Evolutionary conservation across 768 basidiomycete species (phyloP), one percentile per base, ranked within the genome.

Genomic region (Mycena galopus): DNA sequence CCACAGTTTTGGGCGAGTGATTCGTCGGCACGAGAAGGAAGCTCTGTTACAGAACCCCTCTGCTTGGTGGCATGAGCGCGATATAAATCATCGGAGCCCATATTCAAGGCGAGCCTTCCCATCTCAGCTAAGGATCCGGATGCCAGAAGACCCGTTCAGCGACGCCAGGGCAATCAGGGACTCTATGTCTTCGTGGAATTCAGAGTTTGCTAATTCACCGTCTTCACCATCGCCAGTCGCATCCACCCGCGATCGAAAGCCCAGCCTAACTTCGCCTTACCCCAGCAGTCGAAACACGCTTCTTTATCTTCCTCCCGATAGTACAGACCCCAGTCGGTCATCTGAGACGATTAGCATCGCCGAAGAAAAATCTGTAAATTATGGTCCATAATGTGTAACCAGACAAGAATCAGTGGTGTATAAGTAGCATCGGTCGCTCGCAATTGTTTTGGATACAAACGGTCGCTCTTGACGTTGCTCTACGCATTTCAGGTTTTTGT

Each of bases 21-120:
- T 91, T 23, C 85, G 83, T 33, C 85, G 91, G n/a, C 89, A 91
- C 73, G 91, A 92, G 77, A 81, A 85, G 53, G 91, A 92, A 51
- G 84, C 86, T 1, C 78, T 90, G 35, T 77, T 91, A 14, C 88
- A 88, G 62, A 84, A 88, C 67, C 85, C 89, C 2, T 78, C 81
- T 4, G 81, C 82, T 3, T 88, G 86, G 81, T 74, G 81, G 84
- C 58, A 80, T 78, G 17, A 79, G 32, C 69, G 61, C 17, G 71
- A 66, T 39, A 30, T 57, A 17, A 62, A 37, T 82, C 44, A 70
- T 78, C 35, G 80, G 79, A 63, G 81, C 83, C 16, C 73, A 1
- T 74, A 64, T 62, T 64, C 66, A 10, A 47, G 70, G 42, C 62
- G 62, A 10, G 58, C 23, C 16, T 67, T 69, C 39, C 39, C 67